Conservation (phyloP, 1,284 basidiomycete genomes). For the Bondarzewia mesenterica region DNA sequence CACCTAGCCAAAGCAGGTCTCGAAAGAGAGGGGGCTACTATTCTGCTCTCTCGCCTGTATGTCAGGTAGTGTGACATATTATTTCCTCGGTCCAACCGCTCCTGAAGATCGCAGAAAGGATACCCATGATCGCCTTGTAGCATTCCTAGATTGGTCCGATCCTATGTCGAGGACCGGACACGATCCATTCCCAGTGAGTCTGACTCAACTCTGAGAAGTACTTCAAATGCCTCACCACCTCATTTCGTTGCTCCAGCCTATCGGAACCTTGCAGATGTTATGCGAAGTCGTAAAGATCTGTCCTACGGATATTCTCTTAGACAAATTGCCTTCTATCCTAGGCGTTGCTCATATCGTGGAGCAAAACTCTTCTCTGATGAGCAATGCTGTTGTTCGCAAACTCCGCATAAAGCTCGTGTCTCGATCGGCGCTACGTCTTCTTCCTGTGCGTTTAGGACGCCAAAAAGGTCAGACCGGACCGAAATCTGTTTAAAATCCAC, state of each 20-base stretch:
- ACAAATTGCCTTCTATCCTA: constrained; percentile 35
- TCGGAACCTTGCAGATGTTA: constrained; percentile 68
- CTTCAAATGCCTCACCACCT: neutral
- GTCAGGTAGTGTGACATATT: constrained; percentile 47
- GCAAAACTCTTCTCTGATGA: constrained; percentile 29
- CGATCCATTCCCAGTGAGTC: constrained; percentile 47
- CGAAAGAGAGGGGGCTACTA: constrained; percentile 73
- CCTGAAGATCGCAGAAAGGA: constrained; percentile 47
- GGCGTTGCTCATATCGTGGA: constrained; percentile 35
- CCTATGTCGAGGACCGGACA: constrained; percentile 25
- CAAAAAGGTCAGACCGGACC: constrained; percentile 33
- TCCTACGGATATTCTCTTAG: constrained; percentile 45
- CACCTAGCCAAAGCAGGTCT: constrained; percentile 67
- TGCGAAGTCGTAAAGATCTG: constrained; percentile 68
- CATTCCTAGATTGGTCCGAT: constrained; percentile 44
- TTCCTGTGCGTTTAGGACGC: constrained; percentile 41
- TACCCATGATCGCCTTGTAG: constrained; percentile 35
- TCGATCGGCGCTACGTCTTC: constrained; percentile 51
- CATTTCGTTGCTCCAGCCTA: constrained; percentile 34
- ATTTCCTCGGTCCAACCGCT: neutral
- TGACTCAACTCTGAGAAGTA: neutral
- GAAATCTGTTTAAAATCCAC: too few species aligned
- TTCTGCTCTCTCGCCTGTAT: constrained; percentile 69
- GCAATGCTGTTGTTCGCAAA: constrained; percentile 63
- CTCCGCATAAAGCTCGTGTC: constrained; percentile 56